A percentile compares a stretch with the other conserved stretches of the same genome.
Evolutionary conservation across 148 eudicot genomes (phyloP).

Genomic region (Oxyria digyna): DNA sequence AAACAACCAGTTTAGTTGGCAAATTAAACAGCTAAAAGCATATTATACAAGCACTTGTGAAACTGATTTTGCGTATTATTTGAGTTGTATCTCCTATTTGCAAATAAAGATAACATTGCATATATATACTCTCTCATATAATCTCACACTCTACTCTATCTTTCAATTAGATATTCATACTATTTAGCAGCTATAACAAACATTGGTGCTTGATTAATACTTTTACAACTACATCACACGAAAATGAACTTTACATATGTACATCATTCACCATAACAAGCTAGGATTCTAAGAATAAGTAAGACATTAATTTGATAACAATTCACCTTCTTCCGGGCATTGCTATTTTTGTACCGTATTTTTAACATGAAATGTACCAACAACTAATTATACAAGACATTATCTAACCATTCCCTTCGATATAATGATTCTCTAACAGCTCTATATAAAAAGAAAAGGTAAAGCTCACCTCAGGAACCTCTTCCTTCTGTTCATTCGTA

Average conservation of each 20-base stretch:
- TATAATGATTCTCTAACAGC: too few relatives aligned
- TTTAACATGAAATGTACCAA: too few relatives aligned
- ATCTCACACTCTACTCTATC: not conserved
- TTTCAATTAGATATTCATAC: not conserved
- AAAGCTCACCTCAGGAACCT: slow-evolving; percentile 29
- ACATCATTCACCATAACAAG: not conserved
- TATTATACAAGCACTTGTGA: not conserved
- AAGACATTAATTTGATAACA: too few relatives aligned
- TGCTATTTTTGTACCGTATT: too few relatives aligned
- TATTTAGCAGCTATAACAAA: not conserved
- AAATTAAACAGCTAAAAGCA: not conserved
- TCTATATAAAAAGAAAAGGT: not conserved
- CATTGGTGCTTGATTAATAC: not conserved
- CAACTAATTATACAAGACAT: too few relatives aligned
- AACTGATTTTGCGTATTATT: not conserved
- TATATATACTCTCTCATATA: not conserved
- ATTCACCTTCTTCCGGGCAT: too few relatives aligned
- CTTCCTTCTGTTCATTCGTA: slow-evolving; percentile 22
- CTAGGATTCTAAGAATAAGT: not conserved
- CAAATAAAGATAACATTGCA: not conserved
- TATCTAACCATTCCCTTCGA: not conserved
- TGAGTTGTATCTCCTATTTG: not conserved
- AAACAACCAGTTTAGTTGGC: not conserved
- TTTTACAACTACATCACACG: not conserved
- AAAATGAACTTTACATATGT: not conserved